Conservation (phyloP, 1,139 yeast species). For the Saccharomyces hybrid region DNA sequence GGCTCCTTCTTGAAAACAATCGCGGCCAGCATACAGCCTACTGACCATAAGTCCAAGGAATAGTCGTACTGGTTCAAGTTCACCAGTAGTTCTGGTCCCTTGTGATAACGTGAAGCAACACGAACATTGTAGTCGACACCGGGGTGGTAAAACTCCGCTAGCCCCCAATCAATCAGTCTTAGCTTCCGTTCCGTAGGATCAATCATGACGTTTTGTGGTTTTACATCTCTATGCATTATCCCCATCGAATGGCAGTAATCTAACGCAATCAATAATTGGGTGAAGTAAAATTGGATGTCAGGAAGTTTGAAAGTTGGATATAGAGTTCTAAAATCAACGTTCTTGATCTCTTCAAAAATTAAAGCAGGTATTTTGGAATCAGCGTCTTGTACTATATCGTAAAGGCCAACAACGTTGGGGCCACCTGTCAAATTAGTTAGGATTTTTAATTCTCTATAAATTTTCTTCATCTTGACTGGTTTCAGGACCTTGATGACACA, state of each 20-base stretch:
- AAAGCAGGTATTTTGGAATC: slow-evolving; percentile 68
- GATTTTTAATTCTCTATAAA: slow-evolving; percentile 68
- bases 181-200: slow-evolving; percentile 57
- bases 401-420: slow-evolving; percentile 58
- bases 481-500: slow-evolving; percentile 70
- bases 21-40: slow-evolving; percentile 75
- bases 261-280: slow-evolving; percentile 59
- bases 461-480: slow-evolving; percentile 75
- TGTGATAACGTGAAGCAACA: slow-evolving; percentile 73
- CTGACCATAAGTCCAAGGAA: slow-evolving; percentile 74
- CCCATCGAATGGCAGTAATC: slow-evolving; percentile 80
- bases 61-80: slow-evolving; percentile 72
- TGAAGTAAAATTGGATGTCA: slow-evolving; percentile 66
- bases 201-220: slow-evolving; percentile 81
- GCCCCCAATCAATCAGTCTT: slow-evolving; percentile 76
- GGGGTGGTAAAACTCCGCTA: slow-evolving; percentile 74
- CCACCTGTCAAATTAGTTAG: slow-evolving; percentile 71
- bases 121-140: slow-evolving; percentile 75
- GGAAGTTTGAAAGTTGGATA: slow-evolving; percentile 57
- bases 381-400: slow-evolving; percentile 72
- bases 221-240: slow-evolving; percentile 75
- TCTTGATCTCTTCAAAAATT: slow-evolving; percentile 62
- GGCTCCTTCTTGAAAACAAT: slow-evolving; percentile 72
- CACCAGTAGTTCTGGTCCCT: slow-evolving; percentile 72
- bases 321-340: slow-evolving; percentile 63